These are phyloP conservation scores for Boletus reticuloceps DNA, from an alignment of 768 basidiomycete genomes.

Conservation along the genomic window DNA sequence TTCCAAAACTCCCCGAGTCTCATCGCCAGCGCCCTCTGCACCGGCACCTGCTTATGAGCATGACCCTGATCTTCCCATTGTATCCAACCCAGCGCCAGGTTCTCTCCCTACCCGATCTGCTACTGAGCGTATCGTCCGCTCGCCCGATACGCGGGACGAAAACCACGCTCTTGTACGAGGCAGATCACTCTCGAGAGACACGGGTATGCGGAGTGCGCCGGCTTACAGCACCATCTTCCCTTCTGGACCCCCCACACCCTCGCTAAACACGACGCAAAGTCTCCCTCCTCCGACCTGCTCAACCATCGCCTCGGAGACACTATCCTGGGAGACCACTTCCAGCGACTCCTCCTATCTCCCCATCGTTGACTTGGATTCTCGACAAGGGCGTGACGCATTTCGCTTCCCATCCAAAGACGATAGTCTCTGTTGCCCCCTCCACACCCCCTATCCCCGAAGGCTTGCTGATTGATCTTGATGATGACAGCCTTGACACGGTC, in stretches of 20 bases:
- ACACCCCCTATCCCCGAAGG: slow-evolving; percentile 47
- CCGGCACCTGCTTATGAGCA: slow-evolving; percentile 22
- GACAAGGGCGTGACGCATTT: slow-evolving; percentile 23
- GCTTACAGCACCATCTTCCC: slow-evolving; percentile 34
- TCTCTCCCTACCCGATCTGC: slow-evolving; percentile 30
- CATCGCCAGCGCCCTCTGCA: slow-evolving; percentile 19
- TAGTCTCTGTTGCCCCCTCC: slow-evolving; percentile 16
- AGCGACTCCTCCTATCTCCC: slow-evolving; percentile 31
- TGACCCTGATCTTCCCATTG: slow-evolving; percentile 26
- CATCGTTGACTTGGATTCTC: slow-evolving; percentile 34
- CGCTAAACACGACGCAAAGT: slow-evolving; percentile 24
- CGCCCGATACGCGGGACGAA: slow-evolving; percentile 27
- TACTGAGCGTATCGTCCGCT: slow-evolving; percentile 32
- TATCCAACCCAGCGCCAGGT: slow-evolving; percentile 13
- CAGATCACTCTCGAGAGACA: slow-evolving; percentile 31
- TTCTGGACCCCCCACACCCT: slow-evolving; percentile 30
- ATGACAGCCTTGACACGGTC: slow-evolving; percentile 31
- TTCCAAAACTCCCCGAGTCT: slow-evolving; percentile 24
- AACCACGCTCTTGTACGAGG: slow-evolving; percentile 28
- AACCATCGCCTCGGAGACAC: slow-evolving; percentile 30
- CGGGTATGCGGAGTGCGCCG: slow-evolving; percentile 32
- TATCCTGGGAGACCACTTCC: slow-evolving; percentile 34
- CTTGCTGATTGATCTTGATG: slow-evolving; percentile 55
- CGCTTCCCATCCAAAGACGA: slow-evolving; percentile 14
- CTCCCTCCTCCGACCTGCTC: slow-evolving; percentile 19